A percentile compares a stretch with the other conserved stretches of the same genome.
phyloP scores from a whole-genome alignment of 768 basidiomycete species.

The Phylloporus sp. region DNA sequence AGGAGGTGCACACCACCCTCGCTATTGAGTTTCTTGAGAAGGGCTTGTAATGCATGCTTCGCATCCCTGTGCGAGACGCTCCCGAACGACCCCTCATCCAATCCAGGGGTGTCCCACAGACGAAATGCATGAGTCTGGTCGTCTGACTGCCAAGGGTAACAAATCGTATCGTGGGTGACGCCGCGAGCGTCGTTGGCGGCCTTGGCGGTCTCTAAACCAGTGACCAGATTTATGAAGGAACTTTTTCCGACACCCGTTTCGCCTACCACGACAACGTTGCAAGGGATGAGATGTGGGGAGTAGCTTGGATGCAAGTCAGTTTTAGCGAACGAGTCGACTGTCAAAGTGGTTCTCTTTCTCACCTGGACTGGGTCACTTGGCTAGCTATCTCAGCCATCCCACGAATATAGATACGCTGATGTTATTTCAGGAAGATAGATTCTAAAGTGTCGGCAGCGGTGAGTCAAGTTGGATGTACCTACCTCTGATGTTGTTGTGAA shows the following conservation, averaged over 20 bases:
- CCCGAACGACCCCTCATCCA: slow-evolving; percentile 21
- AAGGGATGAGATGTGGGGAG: slow-evolving; percentile 5
- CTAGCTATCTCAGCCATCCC: too few relatives aligned
- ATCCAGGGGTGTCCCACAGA: slow-evolving; percentile 25
- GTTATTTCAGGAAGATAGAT: too few relatives aligned
- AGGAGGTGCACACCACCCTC: slow-evolving; percentile 25
- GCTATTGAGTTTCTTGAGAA: slow-evolving; percentile 17
- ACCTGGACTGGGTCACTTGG: too few relatives aligned
- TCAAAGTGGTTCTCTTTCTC: too few relatives aligned
- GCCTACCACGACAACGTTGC: slow-evolving; percentile 22
- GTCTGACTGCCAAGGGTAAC: slow-evolving; percentile 19
- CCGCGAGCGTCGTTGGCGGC: slow-evolving; percentile 22
- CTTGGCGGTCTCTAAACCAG: slow-evolving; percentile 10
- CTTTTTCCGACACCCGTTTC: slow-evolving; percentile 27
- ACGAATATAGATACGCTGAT: too few relatives aligned
- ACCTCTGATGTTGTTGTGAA: too few relatives aligned
- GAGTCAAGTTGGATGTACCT: too few relatives aligned
- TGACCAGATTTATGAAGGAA: slow-evolving; percentile 25
- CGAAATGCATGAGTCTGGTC: slow-evolving; percentile 14
- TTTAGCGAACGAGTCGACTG: too few relatives aligned
- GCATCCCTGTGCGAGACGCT: slow-evolving; percentile 21
- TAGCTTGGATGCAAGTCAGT: not conserved
- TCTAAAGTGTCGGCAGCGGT: too few relatives aligned
- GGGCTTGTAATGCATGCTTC: slow-evolving; percentile 15
- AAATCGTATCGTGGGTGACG: slow-evolving; percentile 14